Base-by-base conservation (phyloP, 176 grass and related monocot species). In the Triticum monococcum region DNA sequence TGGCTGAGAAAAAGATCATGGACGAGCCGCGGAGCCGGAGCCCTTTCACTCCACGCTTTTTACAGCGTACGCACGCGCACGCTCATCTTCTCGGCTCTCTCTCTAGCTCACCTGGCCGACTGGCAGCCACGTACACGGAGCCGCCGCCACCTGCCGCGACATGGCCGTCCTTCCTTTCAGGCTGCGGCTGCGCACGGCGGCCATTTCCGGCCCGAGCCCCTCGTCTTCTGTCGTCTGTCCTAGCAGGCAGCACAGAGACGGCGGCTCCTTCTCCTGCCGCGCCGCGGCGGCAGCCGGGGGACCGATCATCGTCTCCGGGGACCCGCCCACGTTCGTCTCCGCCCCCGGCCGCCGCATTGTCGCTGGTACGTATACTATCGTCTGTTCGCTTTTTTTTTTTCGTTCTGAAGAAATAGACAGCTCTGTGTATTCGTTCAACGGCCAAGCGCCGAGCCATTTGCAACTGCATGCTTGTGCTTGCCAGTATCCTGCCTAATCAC, bases 311-410 rank as follows among this genome's bases (percentile, higher is more conserved):
- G 87, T 99, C 37, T 75, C 36, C 12, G 97, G 97, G 9, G 88
- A 96, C 80, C 94, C 94, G 59, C 97, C 94, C 33, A 94, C 90
- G 5, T 88, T 96, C 61, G 94, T 96, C 4, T 93, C 90, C 9
- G 94, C 97, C 0, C 89, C 94, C 25, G 89, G 89, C 37, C 97
- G 90, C 59, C 91, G 97, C 71, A 99, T 99, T 59, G 89, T 99
- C 62, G 92, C 94, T n/a, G 92, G 93, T 95, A 86, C 74, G 48
- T 76, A 66, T 75, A 65, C 36, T 68, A 37, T 48, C 12, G 45
- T 48, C 45, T 48, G 45, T 48, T 48, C 45, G 45, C 45, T 48
- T 48, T 75, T 8, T 60, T 24, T 11, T 16, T 17, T 12, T 20
- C 5, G 23, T 52, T 75, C 16, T 77, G 14, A 75, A 75, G 24